Conservation (phyloP, 1,139 yeast genomes). For the Wickerhamomyces sp. region DNA sequence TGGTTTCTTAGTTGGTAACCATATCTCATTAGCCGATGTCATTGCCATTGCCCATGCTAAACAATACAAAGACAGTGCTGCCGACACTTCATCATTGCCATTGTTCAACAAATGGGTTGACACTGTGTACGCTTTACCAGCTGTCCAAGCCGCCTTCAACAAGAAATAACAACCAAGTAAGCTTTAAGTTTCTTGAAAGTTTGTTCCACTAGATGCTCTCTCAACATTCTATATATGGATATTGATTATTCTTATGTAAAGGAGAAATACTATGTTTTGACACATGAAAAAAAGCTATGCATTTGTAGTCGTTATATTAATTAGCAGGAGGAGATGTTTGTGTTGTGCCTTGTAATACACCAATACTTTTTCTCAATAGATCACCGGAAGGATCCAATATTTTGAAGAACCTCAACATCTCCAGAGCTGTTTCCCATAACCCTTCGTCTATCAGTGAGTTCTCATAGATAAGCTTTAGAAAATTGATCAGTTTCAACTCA, state of each 20-base stretch:
- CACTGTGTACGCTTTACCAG: slow-evolving; percentile 32
- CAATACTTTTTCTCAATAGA: slow-evolving; percentile 12
- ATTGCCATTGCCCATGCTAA: slow-evolving; percentile 35
- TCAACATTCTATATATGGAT: too few species aligned
- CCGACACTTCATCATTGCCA: slow-evolving; percentile 32
- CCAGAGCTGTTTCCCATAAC: slow-evolving; percentile 44
- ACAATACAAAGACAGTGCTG: slow-evolving; percentile 28
- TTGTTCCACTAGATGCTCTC: too few species aligned
- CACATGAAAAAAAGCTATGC: neutral
- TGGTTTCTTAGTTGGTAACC: slow-evolving; percentile 50
- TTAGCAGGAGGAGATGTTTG: neutral
- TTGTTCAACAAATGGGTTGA: slow-evolving; percentile 37
- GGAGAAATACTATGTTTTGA: neutral
- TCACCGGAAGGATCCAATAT: slow-evolving; percentile 32
- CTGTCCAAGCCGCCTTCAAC: slow-evolving; percentile 24
- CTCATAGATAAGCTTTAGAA: slow-evolving; percentile 30
- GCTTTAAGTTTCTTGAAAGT: neutral
- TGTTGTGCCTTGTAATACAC: neutral
- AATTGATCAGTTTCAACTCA: slow-evolving; percentile 34
- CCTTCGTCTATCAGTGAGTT: slow-evolving; percentile 34
- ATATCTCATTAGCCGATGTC: slow-evolving; percentile 49
- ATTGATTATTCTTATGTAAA: too few species aligned
- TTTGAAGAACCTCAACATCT: slow-evolving; percentile 40
- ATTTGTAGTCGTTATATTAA: neutral
- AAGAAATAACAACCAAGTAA: slow-evolving; percentile 3